Base-by-base conservation (phyloP, 352 stramenopile genomes). In the Phytophthora capsici region DNA sequence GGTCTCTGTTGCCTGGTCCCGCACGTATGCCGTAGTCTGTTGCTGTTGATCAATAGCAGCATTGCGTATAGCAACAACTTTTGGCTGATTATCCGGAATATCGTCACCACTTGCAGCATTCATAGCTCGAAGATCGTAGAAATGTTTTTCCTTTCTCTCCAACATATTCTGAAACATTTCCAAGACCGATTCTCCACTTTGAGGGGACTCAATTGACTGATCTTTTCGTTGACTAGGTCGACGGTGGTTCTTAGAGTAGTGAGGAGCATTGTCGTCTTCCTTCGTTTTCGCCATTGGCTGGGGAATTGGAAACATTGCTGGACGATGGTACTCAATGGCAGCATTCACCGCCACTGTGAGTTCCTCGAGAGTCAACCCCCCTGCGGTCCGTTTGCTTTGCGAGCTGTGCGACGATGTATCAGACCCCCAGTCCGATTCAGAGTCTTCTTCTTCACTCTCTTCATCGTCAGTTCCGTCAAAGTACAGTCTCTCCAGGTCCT, bases 291-390 rank as follows among this genome's bases (percentile, higher is more conserved):
- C n/a, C 5, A 50, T 14, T 10, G n/a, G 8, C 49, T 48, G 20
- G 10, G 28, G 28, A 34, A 30, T 30, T 30, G 28, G 28, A 34
- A 34, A 34, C 19, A 61, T 57, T 25, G 57, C 17, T 10, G 66
- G 63, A 10, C 50, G 58, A 58, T 88, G 73, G 6, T 80, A 80
- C 10, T 80, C 66, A 28, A 90, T 90, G 10, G 82, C 78, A 32
- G 77, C 79, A 25, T 89, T 82, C 28, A 90, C 46, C 20, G 78
- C 80, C 22, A 90, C 49, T 2, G 63, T 69, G 37, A 88, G 68
- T 63, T 90, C 82, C 26, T 88, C 71, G 3, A 89, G 57, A 14
- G 60, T 79, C 40, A 84, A 73, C 8, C 62, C 64, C 23, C 47
- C 46, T 41, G 50, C 48, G 26, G 25, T 41, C 43, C 46, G 26